These are phyloP conservation scores for Ajuga chamaepitys DNA, from an alignment of 257 asterid genomes.

Conservation along the genomic window DNA sequence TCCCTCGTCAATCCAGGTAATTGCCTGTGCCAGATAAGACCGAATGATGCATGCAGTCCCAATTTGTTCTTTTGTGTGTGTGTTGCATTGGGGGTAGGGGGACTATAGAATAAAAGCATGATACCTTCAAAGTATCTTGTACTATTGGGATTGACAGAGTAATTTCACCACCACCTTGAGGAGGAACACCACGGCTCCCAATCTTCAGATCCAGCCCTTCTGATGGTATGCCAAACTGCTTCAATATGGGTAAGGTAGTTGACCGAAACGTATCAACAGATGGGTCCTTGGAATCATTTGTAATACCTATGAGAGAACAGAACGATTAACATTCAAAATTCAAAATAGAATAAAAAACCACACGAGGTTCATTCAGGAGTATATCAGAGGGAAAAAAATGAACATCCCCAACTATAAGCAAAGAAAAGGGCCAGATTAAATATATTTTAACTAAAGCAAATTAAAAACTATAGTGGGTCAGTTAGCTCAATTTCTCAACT, in stretches of 20 bases:
- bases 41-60: neutral
- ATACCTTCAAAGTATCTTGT: conserved; percentile 56
- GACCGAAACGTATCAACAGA: conserved; percentile 82
- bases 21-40: conserved; percentile 40
- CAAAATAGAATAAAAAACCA: conserved; percentile 1
- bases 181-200: conserved; percentile 78
- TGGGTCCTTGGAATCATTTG: conserved; percentile 86
- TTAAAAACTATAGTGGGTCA: neutral
- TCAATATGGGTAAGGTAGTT: conserved; percentile 59
- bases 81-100: neutral
- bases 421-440: neutral
- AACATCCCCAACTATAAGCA: neutral
- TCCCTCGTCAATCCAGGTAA: conserved; percentile 86
- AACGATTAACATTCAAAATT: neutral
- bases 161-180: conserved; percentile 88
- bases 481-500: neutral
- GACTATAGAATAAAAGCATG: neutral
- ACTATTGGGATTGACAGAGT: conserved; percentile 58
- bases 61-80: neutral
- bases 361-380: neutral
- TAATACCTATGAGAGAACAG: conserved; percentile 45
- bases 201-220: conserved; percentile 70
- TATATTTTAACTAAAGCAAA: neutral
- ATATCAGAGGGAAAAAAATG: neutral
- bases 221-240: conserved; percentile 72